These are phyloP conservation scores for Sugiyamaella marilandica DNA, from an alignment of 805 yeast genomes.

Conservation along the genomic window DNA sequence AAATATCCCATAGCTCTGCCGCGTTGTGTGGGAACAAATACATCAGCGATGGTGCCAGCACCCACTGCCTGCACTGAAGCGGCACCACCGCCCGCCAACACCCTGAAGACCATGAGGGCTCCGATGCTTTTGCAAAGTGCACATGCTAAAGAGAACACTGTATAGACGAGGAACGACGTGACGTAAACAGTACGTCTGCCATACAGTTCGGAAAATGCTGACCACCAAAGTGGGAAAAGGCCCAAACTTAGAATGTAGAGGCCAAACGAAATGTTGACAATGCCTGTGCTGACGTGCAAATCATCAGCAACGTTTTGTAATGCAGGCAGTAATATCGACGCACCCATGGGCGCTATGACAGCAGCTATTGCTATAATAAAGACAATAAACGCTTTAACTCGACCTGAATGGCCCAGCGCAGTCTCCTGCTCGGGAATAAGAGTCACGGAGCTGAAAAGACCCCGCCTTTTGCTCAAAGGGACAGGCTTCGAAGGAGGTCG, in stretches of 20 bases:
- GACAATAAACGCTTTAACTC: conserved; percentile 51
- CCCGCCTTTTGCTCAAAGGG: conserved; percentile 44
- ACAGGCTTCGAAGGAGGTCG: conserved; percentile 8
- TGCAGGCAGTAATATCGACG: conserved; percentile 78
- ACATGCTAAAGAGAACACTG: conserved; percentile 67
- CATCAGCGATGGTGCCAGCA: conserved; percentile 80
- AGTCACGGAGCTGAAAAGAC: conserved; percentile 48
- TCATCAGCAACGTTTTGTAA: conserved; percentile 52
- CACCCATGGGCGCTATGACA: conserved; percentile 83
- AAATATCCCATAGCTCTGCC: conserved; percentile 77
- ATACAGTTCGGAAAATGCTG: conserved; percentile 64
- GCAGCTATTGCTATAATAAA: conserved; percentile 68
- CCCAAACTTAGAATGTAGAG: conserved; percentile 70
- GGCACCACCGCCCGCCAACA: conserved; percentile 72
- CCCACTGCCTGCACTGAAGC: conserved; percentile 87
- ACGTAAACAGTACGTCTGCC: conserved; percentile 76
- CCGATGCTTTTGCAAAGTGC: conserved; percentile 59
- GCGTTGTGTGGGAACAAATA: conserved; percentile 60
- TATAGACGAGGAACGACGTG: conserved; percentile 56
- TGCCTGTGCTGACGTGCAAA: conserved; percentile 51
- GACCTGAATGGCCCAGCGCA: conserved; percentile 56
- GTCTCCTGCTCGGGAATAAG: conserved; percentile 66
- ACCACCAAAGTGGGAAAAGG: conserved; percentile 86
- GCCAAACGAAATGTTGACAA: conserved; percentile 77
- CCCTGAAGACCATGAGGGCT: conserved; percentile 62